phyloP scores from a whole-genome alignment of 495 filamentous ascomycete genomes.

The Clohesyomyces aquaticus region DNA sequence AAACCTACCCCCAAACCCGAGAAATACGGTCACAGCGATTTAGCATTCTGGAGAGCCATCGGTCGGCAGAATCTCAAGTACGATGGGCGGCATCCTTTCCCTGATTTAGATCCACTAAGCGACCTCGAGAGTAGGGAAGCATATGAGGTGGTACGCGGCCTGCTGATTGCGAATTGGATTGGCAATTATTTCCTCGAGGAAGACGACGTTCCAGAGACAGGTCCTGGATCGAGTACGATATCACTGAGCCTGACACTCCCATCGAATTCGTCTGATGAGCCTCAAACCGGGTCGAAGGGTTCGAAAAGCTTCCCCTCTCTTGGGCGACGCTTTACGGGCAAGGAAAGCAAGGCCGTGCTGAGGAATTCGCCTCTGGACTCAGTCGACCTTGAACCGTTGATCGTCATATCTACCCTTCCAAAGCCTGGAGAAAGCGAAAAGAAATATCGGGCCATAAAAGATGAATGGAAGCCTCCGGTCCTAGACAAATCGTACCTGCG shows the following conservation, averaged over 20 bases:
- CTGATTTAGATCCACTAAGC: not conserved
- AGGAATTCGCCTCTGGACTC: too few species aligned
- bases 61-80: not conserved
- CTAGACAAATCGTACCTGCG: not conserved
- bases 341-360: too few species aligned
- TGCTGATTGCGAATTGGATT: not conserved
- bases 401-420: not conserved
- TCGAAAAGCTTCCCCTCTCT: too few species aligned
- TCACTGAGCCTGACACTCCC: not conserved
- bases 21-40: not conserved
- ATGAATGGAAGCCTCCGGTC: not conserved
- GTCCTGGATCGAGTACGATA: not conserved
- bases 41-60: not conserved
- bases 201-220: not conserved
- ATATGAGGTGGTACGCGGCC: not conserved
- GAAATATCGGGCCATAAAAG: not conserved
- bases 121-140: not conserved
- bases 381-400: not conserved
- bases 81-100: not conserved
- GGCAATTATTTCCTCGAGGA: too few species aligned
- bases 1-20: not conserved
- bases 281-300: not conserved
- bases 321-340: too few species aligned
- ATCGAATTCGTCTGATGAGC: too few species aligned
- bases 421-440: not conserved